Evolutionary conservation across 192 early-diverging fungal species (phyloP), one percentile per base, ranked within the genome.

Genomic region (Coemansia sp.): DNA sequence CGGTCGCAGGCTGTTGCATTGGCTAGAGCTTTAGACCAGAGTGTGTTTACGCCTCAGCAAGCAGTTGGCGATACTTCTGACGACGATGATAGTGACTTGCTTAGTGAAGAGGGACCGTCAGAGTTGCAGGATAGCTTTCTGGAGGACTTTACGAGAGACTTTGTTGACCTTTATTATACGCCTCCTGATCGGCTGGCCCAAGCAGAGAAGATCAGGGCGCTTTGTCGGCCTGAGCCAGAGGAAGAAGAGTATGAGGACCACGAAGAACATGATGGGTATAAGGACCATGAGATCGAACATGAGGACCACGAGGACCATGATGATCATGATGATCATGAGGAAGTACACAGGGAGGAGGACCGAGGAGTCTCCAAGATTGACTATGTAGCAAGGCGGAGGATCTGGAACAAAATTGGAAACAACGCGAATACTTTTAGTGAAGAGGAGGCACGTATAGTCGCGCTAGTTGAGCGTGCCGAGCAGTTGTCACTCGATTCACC

Each of bases 101-200:
- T 37, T 6, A 30, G 16, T 14, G 57, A 59, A 26, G 61, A 49
- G 0, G 23, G 47, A 11, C 32, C 13, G 8, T 17, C 42, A 17
- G 50, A 46, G 53, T 19, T 32, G 30, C 16, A 61, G 17, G 33
- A 49, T 6, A 76, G 74, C 62, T 74, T 82, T 59, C 63, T 82
- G 21, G 79, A 74, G 23, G 79, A 50, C 23, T 82, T 74, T 64
- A 76, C 79, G 2, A 70, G 65, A 1, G 62, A 70, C 21, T 76
- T 82, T 69, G 69, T 82, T 16, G 75, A 82, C n/a, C 40, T 40
- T 3, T 76, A 76, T 59, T 30, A 64, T 42, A 67, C 69, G n/a
- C 50, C 63, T 6, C 52, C 39, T 16, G 59, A 33, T 14, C 68
- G 61, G 19, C 19, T 3, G 35, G 19, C 5, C 33, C 46, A 49